These are phyloP conservation scores for Podospora conica DNA, from an alignment of 495 filamentous ascomycete species.

Conservation along the genomic window DNA sequence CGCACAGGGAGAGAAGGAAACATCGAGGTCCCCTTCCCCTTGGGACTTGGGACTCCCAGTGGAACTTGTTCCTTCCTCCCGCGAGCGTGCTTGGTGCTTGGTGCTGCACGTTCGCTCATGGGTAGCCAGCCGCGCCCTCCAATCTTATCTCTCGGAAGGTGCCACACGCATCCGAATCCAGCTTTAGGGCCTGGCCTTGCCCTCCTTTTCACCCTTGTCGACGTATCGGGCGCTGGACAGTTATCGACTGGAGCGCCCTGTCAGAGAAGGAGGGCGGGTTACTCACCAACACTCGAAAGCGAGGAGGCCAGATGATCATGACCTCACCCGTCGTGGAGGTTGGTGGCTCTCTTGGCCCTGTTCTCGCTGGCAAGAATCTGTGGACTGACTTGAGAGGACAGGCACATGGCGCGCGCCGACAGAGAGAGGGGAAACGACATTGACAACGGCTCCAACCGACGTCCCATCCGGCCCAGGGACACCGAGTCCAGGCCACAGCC, in stretches of 20 bases:
- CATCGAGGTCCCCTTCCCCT: neutral
- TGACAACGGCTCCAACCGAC: neutral
- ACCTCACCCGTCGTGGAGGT: neutral
- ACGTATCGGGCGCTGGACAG: constrained; percentile 6
- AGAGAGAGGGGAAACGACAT: neutral
- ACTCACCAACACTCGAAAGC: neutral
- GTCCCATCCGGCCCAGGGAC: neutral
- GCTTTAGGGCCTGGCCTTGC: neutral
- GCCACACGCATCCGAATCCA: constrained; percentile 10
- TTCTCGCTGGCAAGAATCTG: neutral
- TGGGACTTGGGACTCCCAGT: neutral
- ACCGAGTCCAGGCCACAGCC: neutral
- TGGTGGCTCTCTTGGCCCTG: neutral
- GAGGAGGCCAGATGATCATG: constrained; percentile 1
- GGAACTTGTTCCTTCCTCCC: neutral
- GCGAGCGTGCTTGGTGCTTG: neutral
- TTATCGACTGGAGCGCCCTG: constrained; percentile 9
- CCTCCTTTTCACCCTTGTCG: constrained; percentile 3
- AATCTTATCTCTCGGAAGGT: constrained; percentile 12
- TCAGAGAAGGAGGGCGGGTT: neutral
- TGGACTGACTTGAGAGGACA: neutral
- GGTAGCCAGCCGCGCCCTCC: constrained; percentile 7
- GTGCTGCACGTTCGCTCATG: constrained; percentile 8
- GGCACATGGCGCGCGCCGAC: neutral
- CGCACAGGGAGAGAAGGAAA: neutral